Base-by-base conservation (phyloP, 495 filamentous ascomycete species). In the Penicillium canariense region DNA sequence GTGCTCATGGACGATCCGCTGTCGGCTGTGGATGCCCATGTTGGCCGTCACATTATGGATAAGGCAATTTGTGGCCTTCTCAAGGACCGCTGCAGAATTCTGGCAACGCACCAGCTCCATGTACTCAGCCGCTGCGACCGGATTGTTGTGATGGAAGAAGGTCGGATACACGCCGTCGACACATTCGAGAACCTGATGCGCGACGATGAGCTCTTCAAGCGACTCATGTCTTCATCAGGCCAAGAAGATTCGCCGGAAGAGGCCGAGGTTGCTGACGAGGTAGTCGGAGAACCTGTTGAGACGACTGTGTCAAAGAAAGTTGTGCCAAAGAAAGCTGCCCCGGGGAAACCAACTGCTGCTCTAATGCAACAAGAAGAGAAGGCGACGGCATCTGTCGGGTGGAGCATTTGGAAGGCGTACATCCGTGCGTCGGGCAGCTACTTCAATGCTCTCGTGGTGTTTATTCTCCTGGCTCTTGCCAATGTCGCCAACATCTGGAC, bases 51-150 rank as follows among this genome's bases (percentile, higher is more conserved):
- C 67, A 94, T 98, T 65, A 96, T 98, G 75, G 91, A 97, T 63
- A 85, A 96, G 52, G 94, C 91, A 31, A 97, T 98, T 43, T 85
- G 90, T 43, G 94, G 93, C 25, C 76, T 97, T 23, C 76, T 98
- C 45, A 88, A 88, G 59, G 82, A 93, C 69, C 95, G 96, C 59
- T 92, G 89, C 65, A 77, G 94, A 27, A 87, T 97, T 28, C 78
- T 98, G 31, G 94, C 93, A 4, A 98, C 94, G 0, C 94, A 98
- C 69, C 94, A 97, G 65, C 81, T 96, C 5, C 91, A 94, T 73
- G 92, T 97, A 22, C 81, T 97, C 14, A 88, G 81, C 58, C 88
- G 92, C 25, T 96, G 91, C 63, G 90, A 97, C 63, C 79, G 92
- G 14, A 89, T 97, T 55, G 81, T 97, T 27, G 91, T 89, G 83